Evolutionary conservation across 441 rosid species (phyloP), one percentile per base, ranked within the genome.

Genomic region (Bruguiera hainesii): DNA sequence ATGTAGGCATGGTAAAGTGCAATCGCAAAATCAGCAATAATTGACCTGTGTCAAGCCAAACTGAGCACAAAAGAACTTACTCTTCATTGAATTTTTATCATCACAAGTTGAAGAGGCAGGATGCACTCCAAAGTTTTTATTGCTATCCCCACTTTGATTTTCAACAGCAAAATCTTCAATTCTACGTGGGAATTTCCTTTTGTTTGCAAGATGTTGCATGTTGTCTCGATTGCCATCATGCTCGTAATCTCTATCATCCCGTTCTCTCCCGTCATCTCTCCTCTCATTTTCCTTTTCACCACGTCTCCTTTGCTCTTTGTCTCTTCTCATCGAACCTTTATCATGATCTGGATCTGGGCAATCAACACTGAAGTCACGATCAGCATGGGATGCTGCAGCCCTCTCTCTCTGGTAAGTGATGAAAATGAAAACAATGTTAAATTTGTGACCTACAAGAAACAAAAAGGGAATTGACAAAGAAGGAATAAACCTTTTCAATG

Each of bases 281-380:
- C 87, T 81, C 56, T 87, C 93, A 72, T 75, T 87, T 65, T 76
- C 96, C 68, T 86, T 89, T 72, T 90, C 97, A 76, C 82, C 82
- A 56, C 80, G 89, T 72, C 87, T 84, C 57, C 87, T 65, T 58
- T 82, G 93, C 65, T 96, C 99, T 80, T 81, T 91, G 71, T 83
- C 90, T 62, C 77, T 80, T 78, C 83, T 89, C 64, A 80, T 56
- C 75, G 78, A 35, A 48, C 78, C 67, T 69, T 82, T 83, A 46
- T 87, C 90, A 63, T 80, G 82, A 71, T 91, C 98, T 52, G 74
- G 69, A 64, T 93, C 94, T 57, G 77, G 82, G 62, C 79, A 84
- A 49, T 91, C 96, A 26, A 77, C 85, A 63, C 88, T 84, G 63
- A 84, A 83, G 71, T 80, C 95, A 20, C 79, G 80, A 28, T 86